phyloP scores from a whole-genome alignment of 1,284 basidiomycete species.

The Naganishia sp. region DNA sequence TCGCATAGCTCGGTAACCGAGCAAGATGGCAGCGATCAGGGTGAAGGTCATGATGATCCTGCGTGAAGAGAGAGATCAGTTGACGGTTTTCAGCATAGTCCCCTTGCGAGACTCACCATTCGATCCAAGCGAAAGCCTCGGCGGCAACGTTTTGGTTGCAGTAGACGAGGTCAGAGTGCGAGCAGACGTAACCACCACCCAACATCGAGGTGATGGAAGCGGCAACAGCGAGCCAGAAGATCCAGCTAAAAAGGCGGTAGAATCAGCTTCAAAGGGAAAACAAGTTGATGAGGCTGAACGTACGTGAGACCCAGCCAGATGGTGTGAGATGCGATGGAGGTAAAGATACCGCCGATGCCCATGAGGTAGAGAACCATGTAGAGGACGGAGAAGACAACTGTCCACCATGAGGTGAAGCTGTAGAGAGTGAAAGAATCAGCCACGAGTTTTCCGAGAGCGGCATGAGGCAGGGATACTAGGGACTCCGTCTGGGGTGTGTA shows the following conservation, averaged over 20 bases:
- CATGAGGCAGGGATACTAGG: too few relatives aligned
- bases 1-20: slow-evolving; percentile 42
- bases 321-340: slow-evolving; percentile 50
- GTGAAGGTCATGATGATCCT: slow-evolving; percentile 49
- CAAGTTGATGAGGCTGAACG: slow-evolving; percentile 32
- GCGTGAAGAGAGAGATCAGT: not conserved
- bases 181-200: slow-evolving; percentile 47
- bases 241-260: slow-evolving; percentile 41
- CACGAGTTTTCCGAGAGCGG: not conserved
- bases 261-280: not conserved
- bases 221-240: slow-evolving; percentile 53
- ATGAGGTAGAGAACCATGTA: slow-evolving; percentile 51
- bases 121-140: slow-evolving; percentile 54
- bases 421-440: not conserved
- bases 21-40: slow-evolving; percentile 36
- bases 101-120: slow-evolving; percentile 36
- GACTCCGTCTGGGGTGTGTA: too few relatives aligned
- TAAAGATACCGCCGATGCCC: slow-evolving; percentile 41
- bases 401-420: slow-evolving; percentile 54
- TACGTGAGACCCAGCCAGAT: slow-evolving; percentile 50
- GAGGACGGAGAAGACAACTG: slow-evolving; percentile 47
- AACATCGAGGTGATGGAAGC: slow-evolving; percentile 49
- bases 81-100: too few relatives aligned
- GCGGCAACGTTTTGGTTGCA: slow-evolving; percentile 49
- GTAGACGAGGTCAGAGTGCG: slow-evolving; percentile 38